Evolutionary conservation across 768 basidiomycete species (phyloP).

Genomic region (Roridomyces roridus): DNA sequence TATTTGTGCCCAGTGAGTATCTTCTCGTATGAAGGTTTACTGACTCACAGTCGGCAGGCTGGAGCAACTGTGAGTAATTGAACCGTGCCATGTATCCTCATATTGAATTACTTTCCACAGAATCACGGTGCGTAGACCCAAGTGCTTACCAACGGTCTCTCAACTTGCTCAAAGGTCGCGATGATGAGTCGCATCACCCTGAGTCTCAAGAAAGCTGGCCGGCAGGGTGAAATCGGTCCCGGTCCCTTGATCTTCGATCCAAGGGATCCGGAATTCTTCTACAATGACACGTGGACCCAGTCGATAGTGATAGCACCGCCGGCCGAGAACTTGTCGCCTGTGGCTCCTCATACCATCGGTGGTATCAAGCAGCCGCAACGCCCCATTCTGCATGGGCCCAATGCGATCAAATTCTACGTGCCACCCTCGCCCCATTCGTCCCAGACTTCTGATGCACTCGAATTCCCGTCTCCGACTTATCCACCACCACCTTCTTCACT

Average conservation of each 20-base stretch:
- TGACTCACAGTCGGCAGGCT: slow-evolving; percentile 18
- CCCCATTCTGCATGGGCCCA: slow-evolving; percentile 1
- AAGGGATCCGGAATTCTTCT: slow-evolving; percentile 9
- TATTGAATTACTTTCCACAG: neutral
- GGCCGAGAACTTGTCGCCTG: neutral
- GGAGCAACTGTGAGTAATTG: slow-evolving; percentile 26
- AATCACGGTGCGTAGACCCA: slow-evolving; percentile 36
- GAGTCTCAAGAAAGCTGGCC: slow-evolving; percentile 39
- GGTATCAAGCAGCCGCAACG: slow-evolving; percentile 10
- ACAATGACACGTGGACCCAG: neutral
- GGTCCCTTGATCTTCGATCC: slow-evolving; percentile 1
- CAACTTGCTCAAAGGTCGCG: slow-evolving; percentile 37
- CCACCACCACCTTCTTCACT: no score
- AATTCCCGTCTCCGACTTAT: neutral
- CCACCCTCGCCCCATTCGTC: slow-evolving; percentile 17
- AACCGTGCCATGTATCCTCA: neutral
- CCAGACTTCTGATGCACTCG: slow-evolving; percentile 3
- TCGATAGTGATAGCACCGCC: neutral
- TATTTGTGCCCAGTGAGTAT: slow-evolving; percentile 36
- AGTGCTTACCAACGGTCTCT: slow-evolving; percentile 18
- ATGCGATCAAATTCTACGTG: slow-evolving; percentile 16
- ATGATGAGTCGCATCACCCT: slow-evolving; percentile 57
- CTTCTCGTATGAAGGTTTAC: neutral
- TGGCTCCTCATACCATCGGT: neutral
- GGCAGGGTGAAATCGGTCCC: neutral